Evolutionary conservation across 2,329 filamentous ascomycete genomes (phyloP).

Genomic region (Neonectria faginata): DNA sequence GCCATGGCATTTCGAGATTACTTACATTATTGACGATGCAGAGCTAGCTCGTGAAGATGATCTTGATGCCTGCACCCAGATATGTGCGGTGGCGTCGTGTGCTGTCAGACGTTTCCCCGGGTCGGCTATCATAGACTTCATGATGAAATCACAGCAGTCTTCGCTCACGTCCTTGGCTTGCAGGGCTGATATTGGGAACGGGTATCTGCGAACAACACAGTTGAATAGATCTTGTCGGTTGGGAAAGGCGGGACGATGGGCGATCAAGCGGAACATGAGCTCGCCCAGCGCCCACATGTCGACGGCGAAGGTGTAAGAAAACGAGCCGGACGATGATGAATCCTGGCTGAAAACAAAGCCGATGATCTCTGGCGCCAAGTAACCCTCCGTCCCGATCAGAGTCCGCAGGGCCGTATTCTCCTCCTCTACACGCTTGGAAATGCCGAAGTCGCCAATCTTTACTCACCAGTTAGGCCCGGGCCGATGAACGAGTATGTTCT

Average conservation of each 20-base stretch:
- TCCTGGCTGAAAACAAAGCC: conserved; percentile 1
- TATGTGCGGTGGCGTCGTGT: background rate
- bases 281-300: conserved; percentile 13
- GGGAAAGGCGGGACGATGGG: background rate
- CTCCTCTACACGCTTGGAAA: conserved; percentile 7
- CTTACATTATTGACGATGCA: no score
- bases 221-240: background rate
- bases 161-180: background rate
- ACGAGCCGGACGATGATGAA: background rate
- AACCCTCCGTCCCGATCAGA: conserved; percentile 5
- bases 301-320: conserved; percentile 8
- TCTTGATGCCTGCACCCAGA: background rate
- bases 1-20: no score
- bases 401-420: background rate
- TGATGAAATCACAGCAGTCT: background rate
- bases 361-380: conserved; percentile 7
- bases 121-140: background rate
- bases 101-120: background rate
- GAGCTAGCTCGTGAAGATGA: background rate
- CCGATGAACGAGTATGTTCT: conserved; percentile 14
- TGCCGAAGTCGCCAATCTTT: conserved; percentile 16
- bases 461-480: conserved; percentile 12
- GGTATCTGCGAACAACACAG: background rate
- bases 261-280: conserved; percentile 3
- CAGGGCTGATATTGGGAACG: background rate